Base-by-base conservation (phyloP, 2,329 filamentous ascomycete genomes). In the Mycosphaerella sp. region DNA sequence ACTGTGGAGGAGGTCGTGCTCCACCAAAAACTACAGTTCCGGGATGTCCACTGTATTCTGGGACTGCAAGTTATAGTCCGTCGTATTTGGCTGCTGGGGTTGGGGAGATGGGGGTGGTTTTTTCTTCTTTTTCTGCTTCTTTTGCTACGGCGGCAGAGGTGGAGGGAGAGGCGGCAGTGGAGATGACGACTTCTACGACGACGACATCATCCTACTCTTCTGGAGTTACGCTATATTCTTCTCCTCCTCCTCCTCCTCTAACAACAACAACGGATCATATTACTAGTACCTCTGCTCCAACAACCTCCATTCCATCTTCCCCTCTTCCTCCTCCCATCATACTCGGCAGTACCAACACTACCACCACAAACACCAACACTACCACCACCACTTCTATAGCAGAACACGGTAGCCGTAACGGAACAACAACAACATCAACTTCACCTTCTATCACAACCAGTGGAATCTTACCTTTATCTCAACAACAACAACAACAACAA, bases 1-100 rank as follows among this genome's bases (percentile, higher is more conserved):
- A 86, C 76, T 86, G 84, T 69, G 83, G 84, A 54, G 84, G 84
- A 59, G 84, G 83, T 52, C 76, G 79, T 44, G 84, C 82, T 7
- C 81, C 83, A 2, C 79, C 81, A 56, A 85, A 65, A 73, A 81
- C 78, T 12, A 78, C 76, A 26, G 78, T 82, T 21, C 83, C 83
- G 0, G 83, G 83, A 2, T 87, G 84, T 64, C 64, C 69, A 2
- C 63, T 53, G 3, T 84, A 85, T 72, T 62, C 66, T 2, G 82
- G 81, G 58, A 81, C 80, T 26, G 78, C 71, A 12, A 78, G 76
- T 10, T 80, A 81, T 68, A 73, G 73, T 53, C 78, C 80, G 7
- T 71, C 66, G 43, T 83, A 72, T 68, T 68, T 82, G 3, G 26
- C 26, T 26, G 48, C 48, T 17, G 14, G 14, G 21, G 21, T 21